Evolutionary conservation across 208 protist genomes (phyloP).

Genomic region (Acanthamoeba sp.): DNA sequence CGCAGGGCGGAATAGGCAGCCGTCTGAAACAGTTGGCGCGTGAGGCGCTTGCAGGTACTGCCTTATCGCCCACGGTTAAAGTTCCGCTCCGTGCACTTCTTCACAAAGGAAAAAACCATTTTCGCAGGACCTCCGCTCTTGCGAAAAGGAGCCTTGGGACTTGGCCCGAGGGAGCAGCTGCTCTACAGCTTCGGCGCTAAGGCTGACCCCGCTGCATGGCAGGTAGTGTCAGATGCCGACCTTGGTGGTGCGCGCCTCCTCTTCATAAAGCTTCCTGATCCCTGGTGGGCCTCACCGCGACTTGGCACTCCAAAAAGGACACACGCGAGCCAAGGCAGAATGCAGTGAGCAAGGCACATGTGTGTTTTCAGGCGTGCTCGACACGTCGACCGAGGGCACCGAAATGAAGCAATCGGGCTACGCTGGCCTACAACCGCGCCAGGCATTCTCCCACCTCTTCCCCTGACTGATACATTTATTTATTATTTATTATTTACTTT

Average conservation of each 20-base stretch:
- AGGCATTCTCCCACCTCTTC: neutral
- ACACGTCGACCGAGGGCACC: constrained; percentile 20
- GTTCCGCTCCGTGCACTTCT: too few relatives aligned
- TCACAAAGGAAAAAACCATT: too few relatives aligned
- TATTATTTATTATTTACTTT: neutral
- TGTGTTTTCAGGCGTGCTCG: neutral
- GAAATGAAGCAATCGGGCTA: constrained; percentile 43
- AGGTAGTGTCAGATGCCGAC: neutral
- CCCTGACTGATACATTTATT: neutral
- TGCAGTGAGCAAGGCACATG: neutral
- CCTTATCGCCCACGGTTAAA: too few relatives aligned
- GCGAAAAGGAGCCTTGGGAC: neutral
- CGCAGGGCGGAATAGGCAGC: too few relatives aligned
- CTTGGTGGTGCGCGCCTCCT: neutral
- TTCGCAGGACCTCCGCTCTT: constrained; percentile 2
- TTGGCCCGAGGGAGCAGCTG: neutral
- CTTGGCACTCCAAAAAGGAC: neutral
- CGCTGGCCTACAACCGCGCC: neutral
- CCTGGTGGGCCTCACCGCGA: too few relatives aligned
- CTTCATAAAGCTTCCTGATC: too few relatives aligned
- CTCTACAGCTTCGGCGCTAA: neutral
- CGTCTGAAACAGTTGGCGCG: too few relatives aligned
- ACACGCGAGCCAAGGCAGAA: neutral
- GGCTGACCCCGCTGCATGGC: neutral
- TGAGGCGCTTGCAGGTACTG: too few relatives aligned